Evolutionary conservation across 192 early-diverging fungal species (phyloP).

Genomic region (Gamsiella multidivaricata): DNA sequence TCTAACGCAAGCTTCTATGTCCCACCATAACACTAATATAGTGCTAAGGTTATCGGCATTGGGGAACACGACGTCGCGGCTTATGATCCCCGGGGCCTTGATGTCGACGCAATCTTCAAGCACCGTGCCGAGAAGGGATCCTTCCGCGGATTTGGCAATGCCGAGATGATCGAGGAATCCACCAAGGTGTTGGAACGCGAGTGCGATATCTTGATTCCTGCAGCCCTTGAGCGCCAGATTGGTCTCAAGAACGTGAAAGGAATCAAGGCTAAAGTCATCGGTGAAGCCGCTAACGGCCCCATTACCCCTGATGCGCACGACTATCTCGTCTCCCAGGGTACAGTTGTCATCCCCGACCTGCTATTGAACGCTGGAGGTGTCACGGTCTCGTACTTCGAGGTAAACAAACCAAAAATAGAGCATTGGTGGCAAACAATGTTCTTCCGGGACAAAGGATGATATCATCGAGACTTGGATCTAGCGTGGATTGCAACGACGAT

Average conservation of each 20-base stretch:
- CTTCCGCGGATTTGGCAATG: slow-evolving; percentile 73
- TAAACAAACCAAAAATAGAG: background rate
- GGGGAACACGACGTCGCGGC: slow-evolving; percentile 76
- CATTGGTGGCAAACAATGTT: no score
- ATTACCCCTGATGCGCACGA: slow-evolving; percentile 80
- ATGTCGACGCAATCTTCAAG: slow-evolving; percentile 74
- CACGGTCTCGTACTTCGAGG: slow-evolving; percentile 78
- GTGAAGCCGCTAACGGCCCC: slow-evolving; percentile 87
- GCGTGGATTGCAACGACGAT: no score
- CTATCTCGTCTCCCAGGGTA: slow-evolving; percentile 67
- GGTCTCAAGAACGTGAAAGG: slow-evolving; percentile 75
- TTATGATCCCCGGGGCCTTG: slow-evolving; percentile 71
- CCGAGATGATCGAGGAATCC: slow-evolving; percentile 68
- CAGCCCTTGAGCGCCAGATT: slow-evolving; percentile 85
- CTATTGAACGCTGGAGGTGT: slow-evolving; percentile 87
- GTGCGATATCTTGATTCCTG: slow-evolving; percentile 86
- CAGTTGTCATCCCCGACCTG: slow-evolving; percentile 78
- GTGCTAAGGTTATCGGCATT: slow-evolving; percentile 81
- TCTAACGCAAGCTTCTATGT: no score
- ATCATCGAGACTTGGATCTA: no score
- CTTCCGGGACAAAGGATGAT: no score
- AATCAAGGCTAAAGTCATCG: slow-evolving; percentile 83
- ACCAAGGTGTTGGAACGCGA: slow-evolving; percentile 74
- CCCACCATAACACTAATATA: no score
- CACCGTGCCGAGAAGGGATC: slow-evolving; percentile 71